Evolutionary conservation across 805 yeast species (phyloP), one percentile per base, ranked within the genome.

Genomic region (Lipomyces anomalus): DNA sequence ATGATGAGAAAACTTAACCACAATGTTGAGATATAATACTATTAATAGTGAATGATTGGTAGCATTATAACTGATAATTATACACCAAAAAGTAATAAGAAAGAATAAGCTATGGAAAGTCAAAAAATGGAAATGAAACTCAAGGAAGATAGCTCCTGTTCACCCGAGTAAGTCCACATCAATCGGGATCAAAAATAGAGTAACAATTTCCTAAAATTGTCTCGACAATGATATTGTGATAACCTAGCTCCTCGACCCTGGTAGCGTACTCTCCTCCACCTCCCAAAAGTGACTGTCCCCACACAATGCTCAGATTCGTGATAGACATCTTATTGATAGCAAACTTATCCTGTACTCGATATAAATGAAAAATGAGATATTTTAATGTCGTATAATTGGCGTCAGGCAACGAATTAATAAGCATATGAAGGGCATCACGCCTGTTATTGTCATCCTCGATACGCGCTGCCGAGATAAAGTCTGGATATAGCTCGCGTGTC

Each of bases 331-430:
- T 74, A 61, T 88, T 87, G 29, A 66, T 56, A 18, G 72, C 71
- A 58, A 80, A 81, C 45, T 79, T 71, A 23, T 74, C 73, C 32
- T 82, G 78, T 11, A 92, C 80, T 45, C 82, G 76, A 51, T 82
- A 79, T 50, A 92, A 75, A 64, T 92, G 99, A 72, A 90, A 86
- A 1, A 89, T 69, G 54, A 92, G 68, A 29, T 86, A 79, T 54
- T 97, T 71, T 56, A 92, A 71, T 0, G 97, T 89, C 72, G 95
- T 89, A 63, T 92, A 92, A 47, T 90, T 87, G 1, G 95, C 92
- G 66, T 92, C 98, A 0, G 97, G 96, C 44, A 92, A 73, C 55
- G 84, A 84, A 68, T 83, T 92, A 38, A 92, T 85, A 48, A 86
- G 75, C 37, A 87, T 85, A 64, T 92, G 98, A 57, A 92, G 72